Evolutionary conservation across 306 rosid species (phyloP), one percentile per base, ranked within the genome.

Genomic region (Cicer pinnatifidum): DNA sequence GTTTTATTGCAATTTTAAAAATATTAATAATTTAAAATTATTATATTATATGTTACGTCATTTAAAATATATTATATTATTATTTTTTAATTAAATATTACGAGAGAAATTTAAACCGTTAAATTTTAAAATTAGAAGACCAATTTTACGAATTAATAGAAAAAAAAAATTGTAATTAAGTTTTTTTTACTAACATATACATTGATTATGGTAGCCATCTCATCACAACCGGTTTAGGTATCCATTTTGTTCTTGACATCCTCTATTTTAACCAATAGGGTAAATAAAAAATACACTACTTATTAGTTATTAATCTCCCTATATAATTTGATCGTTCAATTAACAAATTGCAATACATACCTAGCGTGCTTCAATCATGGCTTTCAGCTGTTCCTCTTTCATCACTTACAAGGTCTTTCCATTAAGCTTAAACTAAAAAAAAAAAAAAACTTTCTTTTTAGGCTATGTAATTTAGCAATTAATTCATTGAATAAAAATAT

Each of bases 391-490:
- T 73, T 63, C 83, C 61, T 45, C 80, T 19, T 56, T 53, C 66
- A 78, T 69, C 65, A 53, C 16, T 38, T 37, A 19, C 78, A 73
- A 78, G 86, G 86, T 82, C 13, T 59, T 71, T 64, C 61, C 60
- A 39, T 11, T 38, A 17, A 58, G 19, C 51, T 15, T n/a, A 56
- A 10, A 1, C 52, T 33, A 43, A 10, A 20, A 20, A 20, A 19
- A 12, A 7, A 20, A 9, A 54, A 28, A 11, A 10, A 56, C 7
- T 9, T 69, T 5, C 9, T 37, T 2, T 15, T 54, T 51, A 50
- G 11, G 5, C 35, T 28, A 28, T 3, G 35, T 28, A 28, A 28
- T 28, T 5, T 28, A 28, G 35, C 35, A 3, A 28, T 28, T 4
- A 51, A 51, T 6, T 48, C n/a, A n/a, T n/a, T 48, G 54, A 48